A percentile compares a stretch with the other conserved stretches of the same genome.
phyloP scores from a whole-genome alignment of 2,329 filamentous ascomycete species.

The Colletotrichum agaves region DNA sequence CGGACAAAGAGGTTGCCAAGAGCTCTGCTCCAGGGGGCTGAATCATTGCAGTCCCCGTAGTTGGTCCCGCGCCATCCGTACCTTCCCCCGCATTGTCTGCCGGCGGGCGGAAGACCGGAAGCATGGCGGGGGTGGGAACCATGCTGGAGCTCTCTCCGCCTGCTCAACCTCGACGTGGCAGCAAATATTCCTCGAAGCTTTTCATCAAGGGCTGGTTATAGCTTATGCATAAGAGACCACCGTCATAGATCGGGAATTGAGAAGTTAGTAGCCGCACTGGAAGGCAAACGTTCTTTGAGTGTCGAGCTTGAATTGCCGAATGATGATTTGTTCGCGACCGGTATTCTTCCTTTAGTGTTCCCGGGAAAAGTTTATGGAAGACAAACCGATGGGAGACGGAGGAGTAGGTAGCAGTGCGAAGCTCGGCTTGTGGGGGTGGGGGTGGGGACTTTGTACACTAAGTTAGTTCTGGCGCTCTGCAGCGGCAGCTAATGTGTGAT shows the following conservation, averaged over 20 bases:
- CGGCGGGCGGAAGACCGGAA: slow-evolving; percentile 20
- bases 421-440: slow-evolving; percentile 32
- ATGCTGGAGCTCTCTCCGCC: background rate
- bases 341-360: background rate
- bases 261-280: background rate
- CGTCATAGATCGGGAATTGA: background rate
- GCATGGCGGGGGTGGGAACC: slow-evolving; percentile 19
- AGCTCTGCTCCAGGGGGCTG: background rate
- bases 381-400: slow-evolving; percentile 1
- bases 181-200: background rate
- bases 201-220: background rate
- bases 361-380: background rate
- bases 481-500: too few relatives aligned
- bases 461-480: background rate
- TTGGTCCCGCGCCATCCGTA: background rate
- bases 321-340: background rate
- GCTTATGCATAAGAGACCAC: background rate
- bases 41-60: background rate
- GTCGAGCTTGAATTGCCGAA: background rate
- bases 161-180: background rate
- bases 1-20: too few relatives aligned
- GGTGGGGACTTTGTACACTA: too few relatives aligned
- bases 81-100: slow-evolving; percentile 19
- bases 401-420: background rate
- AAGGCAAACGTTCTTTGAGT: background rate